Conservation (phyloP, 176 grass and related monocot species). For the Eremochloa ophiuroides region DNA sequence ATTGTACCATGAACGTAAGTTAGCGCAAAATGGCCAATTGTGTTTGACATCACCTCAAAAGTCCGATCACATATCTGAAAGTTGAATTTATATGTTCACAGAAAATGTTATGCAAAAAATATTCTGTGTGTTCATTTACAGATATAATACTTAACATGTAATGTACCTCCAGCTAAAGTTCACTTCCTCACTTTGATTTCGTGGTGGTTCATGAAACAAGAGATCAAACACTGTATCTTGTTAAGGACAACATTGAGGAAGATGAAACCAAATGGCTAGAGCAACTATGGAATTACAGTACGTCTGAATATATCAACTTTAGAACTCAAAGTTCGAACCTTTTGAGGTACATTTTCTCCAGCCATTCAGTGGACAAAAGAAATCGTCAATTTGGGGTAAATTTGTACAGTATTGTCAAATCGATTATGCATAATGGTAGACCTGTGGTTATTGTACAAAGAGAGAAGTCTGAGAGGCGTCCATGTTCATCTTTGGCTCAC, state of each 20-base stretch:
- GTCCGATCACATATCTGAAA: background rate
- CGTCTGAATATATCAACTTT: background rate
- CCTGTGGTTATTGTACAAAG: background rate
- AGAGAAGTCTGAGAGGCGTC: background rate
- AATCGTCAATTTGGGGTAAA: background rate
- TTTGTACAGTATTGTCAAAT: background rate
- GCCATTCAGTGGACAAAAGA: background rate
- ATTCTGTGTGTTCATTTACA: background rate
- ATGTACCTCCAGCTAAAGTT: background rate
- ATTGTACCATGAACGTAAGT: background rate
- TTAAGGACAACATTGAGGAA: background rate
- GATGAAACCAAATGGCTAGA: background rate
- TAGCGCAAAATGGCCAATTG: background rate
- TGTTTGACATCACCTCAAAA: background rate
- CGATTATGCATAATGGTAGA: background rate
- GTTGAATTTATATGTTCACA: background rate
- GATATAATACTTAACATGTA: background rate
- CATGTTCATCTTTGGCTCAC: conserved; percentile 20
- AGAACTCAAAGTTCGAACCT: background rate
- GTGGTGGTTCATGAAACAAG: background rate
- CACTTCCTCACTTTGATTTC: background rate
- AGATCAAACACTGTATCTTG: background rate
- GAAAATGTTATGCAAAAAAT: background rate
- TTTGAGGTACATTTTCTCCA: background rate
- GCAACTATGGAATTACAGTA: conserved; percentile 9